phyloP scores from a whole-genome alignment of 495 filamentous ascomycete species.

The Xylaria venustula region DNA sequence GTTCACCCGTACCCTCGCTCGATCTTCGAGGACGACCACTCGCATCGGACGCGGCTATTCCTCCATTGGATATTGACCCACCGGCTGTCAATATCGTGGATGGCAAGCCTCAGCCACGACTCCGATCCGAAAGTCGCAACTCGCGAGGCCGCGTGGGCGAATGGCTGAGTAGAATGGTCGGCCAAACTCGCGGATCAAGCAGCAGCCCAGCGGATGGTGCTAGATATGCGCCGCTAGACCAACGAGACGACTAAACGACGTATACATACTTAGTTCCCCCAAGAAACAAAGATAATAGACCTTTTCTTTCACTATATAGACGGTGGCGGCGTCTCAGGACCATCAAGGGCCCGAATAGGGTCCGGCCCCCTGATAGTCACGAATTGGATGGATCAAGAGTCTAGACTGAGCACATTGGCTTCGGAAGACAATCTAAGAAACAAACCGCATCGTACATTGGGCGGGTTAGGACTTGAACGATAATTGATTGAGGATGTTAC shows the following conservation, averaged over 20 bases:
- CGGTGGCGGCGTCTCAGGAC: constrained; percentile 7
- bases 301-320: constrained; percentile 9
- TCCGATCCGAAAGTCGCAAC: constrained; percentile 24
- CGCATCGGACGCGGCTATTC: constrained; percentile 33
- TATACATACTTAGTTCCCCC: not conserved
- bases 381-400: not conserved
- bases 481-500: not conserved
- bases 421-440: not conserved
- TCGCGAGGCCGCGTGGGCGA: constrained; percentile 43
- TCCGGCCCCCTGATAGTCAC: constrained; percentile 1
- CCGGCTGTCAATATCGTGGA: constrained; percentile 32
- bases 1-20: constrained; percentile 76
- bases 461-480: not conserved
- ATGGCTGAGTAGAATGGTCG: constrained; percentile 49
- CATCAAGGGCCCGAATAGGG: constrained; percentile 1
- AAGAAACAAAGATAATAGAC: constrained; percentile 12
- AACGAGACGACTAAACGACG: constrained; percentile 39
- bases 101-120: constrained; percentile 18
- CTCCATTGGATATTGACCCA: constrained; percentile 40
- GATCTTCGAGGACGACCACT: constrained; percentile 57
- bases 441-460: not conserved
- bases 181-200: constrained; percentile 28
- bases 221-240: constrained; percentile 42
- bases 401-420: not conserved
- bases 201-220: constrained; percentile 31